Evolutionary conservation across 179 eudicot genomes (phyloP).

Genomic region (Camellia oleifera): DNA sequence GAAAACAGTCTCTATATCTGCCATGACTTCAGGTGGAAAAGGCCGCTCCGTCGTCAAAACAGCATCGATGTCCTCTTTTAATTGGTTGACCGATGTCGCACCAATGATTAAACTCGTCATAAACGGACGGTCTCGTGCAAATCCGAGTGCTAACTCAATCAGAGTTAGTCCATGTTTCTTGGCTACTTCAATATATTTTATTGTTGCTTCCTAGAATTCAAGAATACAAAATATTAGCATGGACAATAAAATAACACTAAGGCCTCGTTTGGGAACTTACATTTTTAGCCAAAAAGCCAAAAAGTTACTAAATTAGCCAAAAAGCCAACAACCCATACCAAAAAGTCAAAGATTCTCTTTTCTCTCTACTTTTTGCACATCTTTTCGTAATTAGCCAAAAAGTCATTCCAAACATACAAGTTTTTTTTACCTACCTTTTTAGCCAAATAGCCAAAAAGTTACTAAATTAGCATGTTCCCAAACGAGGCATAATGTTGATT

Average conservation of each 20-base stretch:
- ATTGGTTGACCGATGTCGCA: slow-evolving; percentile 79
- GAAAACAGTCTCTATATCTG: slow-evolving; percentile 65
- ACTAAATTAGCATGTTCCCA: too few relatives aligned
- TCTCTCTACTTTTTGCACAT: too few relatives aligned
- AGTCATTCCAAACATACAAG: too few relatives aligned
- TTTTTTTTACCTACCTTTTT: too few relatives aligned
- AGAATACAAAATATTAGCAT: neutral
- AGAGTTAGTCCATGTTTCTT: slow-evolving; percentile 80
- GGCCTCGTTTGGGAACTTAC: too few relatives aligned
- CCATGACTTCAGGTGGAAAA: slow-evolving; percentile 59
- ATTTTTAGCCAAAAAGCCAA: too few relatives aligned
- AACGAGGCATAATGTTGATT: too few relatives aligned
- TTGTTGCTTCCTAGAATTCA: slow-evolving; percentile 77
- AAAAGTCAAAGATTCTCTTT: too few relatives aligned
- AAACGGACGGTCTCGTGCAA: slow-evolving; percentile 81
- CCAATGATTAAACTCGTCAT: slow-evolving; percentile 87
- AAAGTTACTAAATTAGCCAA: too few relatives aligned
- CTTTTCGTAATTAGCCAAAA: too few relatives aligned
- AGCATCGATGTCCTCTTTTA: slow-evolving; percentile 84
- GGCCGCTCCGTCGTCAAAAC: slow-evolving; percentile 64
- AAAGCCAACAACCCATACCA: too few relatives aligned
- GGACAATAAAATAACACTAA: neutral
- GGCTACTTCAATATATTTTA: slow-evolving; percentile 65
- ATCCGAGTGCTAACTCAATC: slow-evolving; percentile 77
- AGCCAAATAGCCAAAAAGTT: too few relatives aligned